phyloP scores from a whole-genome alignment of 805 yeast species.

The Kregervanrija fluxuum region DNA sequence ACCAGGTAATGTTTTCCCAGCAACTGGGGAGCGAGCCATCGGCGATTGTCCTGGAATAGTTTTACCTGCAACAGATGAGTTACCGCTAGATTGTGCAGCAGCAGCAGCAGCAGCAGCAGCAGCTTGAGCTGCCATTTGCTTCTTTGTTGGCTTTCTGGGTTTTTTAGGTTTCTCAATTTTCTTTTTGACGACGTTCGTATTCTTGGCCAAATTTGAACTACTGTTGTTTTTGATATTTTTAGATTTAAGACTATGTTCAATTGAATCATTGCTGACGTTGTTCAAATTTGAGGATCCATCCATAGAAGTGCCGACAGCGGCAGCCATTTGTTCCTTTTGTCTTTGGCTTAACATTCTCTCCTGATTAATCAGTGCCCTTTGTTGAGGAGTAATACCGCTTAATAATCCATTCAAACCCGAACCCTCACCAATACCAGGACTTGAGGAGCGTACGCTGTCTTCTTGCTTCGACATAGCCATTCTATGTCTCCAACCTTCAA shows the following conservation, averaged over 20 bases:
- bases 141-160: slow-evolving; percentile 27
- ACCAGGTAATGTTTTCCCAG: slow-evolving; percentile 27
- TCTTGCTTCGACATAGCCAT: not conserved
- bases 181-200: slow-evolving; percentile 8
- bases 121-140: slow-evolving; percentile 24
- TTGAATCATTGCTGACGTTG: not conserved
- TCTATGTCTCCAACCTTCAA: slow-evolving; percentile 64
- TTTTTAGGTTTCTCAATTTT: slow-evolving; percentile 20
- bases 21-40: slow-evolving; percentile 12
- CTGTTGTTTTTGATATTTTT: not conserved
- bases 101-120: slow-evolving; percentile 19
- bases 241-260: not conserved
- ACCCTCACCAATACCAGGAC: slow-evolving; percentile 5
- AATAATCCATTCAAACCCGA: slow-evolving; percentile 20
- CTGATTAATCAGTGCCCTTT: slow-evolving; percentile 22
- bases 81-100: slow-evolving; percentile 4
- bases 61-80: slow-evolving; percentile 7
- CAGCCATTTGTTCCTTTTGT: slow-evolving; percentile 28
- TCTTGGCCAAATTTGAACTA: not conserved
- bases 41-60: slow-evolving; percentile 7
- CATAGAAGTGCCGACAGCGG: slow-evolving; percentile 17
- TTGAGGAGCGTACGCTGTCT: not conserved
- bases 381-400: slow-evolving; percentile 24
- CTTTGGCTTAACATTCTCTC: slow-evolving; percentile 23
- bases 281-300: not conserved